These are phyloP conservation scores for Diaporthe nobilis DNA, from an alignment of 2,329 filamentous ascomycete species.

Conservation along the genomic window DNA sequence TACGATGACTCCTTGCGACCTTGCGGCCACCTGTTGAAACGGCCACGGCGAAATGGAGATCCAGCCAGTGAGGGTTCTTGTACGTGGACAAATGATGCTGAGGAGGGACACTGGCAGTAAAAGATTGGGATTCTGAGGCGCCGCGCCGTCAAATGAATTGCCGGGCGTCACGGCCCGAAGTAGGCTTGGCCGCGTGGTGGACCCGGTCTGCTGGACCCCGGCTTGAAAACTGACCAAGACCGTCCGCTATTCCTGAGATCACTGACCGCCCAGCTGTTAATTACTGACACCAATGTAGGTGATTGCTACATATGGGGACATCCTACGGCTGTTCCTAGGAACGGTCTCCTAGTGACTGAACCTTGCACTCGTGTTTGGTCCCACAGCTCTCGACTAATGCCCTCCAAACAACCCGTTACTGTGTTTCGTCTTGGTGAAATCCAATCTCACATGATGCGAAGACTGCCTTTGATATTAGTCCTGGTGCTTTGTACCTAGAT, in stretches of 20 bases:
- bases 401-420: background rate
- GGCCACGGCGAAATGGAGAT: background rate
- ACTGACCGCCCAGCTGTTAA: background rate
- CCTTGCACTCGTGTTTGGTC: background rate
- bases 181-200: background rate
- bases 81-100: no score
- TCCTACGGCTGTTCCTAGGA: background rate
- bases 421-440: no score
- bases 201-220: background rate
- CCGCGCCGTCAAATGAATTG: no score
- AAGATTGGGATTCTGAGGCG: background rate
- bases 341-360: background rate
- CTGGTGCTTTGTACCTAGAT: background rate
- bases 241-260: background rate
- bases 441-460: background rate
- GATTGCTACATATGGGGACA: background rate
- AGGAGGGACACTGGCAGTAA: background rate
- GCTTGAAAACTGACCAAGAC: background rate
- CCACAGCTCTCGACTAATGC: background rate
- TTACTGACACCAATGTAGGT: background rate
- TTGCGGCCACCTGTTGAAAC: background rate
- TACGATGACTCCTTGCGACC: background rate
- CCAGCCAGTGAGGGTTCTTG: no score
- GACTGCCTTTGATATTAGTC: background rate
- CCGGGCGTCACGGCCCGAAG: background rate